A percentile compares a stretch with the other conserved stretches of the same genome.
Conservation (phyloP, 129 eudicot genomes). For the Saussurea involucrata region DNA sequence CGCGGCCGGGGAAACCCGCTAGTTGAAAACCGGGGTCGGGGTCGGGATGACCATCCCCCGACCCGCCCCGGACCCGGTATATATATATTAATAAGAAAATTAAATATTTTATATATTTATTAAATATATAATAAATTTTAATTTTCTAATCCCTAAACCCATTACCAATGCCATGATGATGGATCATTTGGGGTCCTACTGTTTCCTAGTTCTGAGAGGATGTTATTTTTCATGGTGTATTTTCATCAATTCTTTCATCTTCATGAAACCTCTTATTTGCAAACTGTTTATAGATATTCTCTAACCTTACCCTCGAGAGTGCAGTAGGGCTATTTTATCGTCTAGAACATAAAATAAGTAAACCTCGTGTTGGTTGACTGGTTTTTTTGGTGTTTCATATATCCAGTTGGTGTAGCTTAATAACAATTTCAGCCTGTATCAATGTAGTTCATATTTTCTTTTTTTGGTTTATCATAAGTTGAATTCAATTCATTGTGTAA, state of each 20-base stretch:
- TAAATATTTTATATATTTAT: no score
- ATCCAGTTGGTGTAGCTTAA: neutral
- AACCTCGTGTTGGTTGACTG: neutral
- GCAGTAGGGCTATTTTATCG: neutral
- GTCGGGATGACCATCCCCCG: no score
- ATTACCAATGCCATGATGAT: no score
- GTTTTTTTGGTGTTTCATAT: neutral
- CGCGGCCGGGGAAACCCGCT: no score
- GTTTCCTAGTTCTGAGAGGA: neutral
- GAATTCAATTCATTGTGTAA: neutral
- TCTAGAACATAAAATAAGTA: neutral
- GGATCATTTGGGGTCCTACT: neutral
- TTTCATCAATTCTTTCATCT: neutral
- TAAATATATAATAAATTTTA: no score
- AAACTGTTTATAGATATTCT: no score
- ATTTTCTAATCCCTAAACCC: no score
- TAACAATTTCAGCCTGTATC: neutral
- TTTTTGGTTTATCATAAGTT: neutral
- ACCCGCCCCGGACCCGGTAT: no score
- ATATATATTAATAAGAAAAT: no score
- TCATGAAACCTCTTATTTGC: neutral
- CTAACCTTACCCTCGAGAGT: no score
- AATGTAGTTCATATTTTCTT: neutral
- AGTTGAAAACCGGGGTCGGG: no score
- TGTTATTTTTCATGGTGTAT: neutral